phyloP scores from a whole-genome alignment of 805 yeast genomes.

The Saccharomycopsis lassenensis region DNA sequence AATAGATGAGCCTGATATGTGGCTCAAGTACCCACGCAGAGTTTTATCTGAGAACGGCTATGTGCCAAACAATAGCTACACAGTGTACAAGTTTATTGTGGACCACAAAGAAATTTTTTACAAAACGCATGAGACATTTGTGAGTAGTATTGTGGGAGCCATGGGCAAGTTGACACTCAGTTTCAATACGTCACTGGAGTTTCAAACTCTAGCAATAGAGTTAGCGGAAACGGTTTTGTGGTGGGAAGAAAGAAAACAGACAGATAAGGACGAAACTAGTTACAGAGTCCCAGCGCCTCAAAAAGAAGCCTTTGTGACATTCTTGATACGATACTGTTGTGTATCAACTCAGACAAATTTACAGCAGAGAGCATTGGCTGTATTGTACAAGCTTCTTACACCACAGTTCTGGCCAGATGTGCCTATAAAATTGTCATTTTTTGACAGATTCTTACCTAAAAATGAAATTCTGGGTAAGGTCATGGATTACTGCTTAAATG shows the following conservation, averaged over 20 bases:
- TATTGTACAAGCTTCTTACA: slow-evolving; percentile 61
- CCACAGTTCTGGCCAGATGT: slow-evolving; percentile 81
- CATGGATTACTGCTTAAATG: slow-evolving; percentile 70
- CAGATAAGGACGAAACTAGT: slow-evolving; percentile 18
- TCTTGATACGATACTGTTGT: slow-evolving; percentile 78
- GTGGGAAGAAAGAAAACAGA: slow-evolving; percentile 56
- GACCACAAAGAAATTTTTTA: slow-evolving; percentile 78
- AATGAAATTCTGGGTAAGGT: slow-evolving; percentile 38
- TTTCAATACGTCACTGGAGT: slow-evolving; percentile 69
- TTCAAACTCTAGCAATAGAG: slow-evolving; percentile 79
- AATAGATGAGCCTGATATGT: slow-evolving; percentile 56
- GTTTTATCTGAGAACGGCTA: slow-evolving; percentile 85
- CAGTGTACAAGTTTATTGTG: slow-evolving; percentile 81
- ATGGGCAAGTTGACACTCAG: slow-evolving; percentile 81
- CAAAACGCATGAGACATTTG: slow-evolving; percentile 78
- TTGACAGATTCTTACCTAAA: slow-evolving; percentile 76
- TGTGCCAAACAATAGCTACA: slow-evolving; percentile 58
- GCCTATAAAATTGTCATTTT: slow-evolving; percentile 71
- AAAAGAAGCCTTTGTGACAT: slow-evolving; percentile 83
- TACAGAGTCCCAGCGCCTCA: slow-evolving; percentile 65
- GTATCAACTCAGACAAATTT: slow-evolving; percentile 71
- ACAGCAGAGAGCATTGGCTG: slow-evolving; percentile 74
- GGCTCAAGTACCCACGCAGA: slow-evolving; percentile 94
- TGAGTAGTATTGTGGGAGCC: slow-evolving; percentile 79
- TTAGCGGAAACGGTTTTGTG: slow-evolving; percentile 72